A percentile compares a stretch with the other conserved stretches of the same genome.
Conservation (phyloP, 768 basidiomycete genomes). For the Pisolithus microcarpus region DNA sequence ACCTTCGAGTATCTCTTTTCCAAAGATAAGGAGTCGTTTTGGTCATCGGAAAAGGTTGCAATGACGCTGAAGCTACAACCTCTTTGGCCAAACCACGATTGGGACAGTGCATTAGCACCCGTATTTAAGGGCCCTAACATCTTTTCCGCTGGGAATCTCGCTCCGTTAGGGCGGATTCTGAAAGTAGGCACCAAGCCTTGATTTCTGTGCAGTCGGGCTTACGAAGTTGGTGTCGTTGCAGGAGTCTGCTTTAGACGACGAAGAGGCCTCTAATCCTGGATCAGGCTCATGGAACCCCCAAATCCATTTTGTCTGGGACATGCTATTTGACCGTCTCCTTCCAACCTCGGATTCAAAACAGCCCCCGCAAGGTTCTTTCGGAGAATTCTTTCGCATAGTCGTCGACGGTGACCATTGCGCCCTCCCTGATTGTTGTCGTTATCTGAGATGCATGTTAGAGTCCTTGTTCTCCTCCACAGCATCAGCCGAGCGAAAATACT, state of each 20-base stretch:
- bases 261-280: slow-evolving; percentile 43
- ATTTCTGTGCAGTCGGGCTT: not conserved
- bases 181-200: slow-evolving; percentile 48
- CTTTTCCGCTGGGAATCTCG: slow-evolving; percentile 66
- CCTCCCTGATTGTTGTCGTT: not conserved
- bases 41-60: slow-evolving; percentile 89
- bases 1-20: slow-evolving; percentile 46
- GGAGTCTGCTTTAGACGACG: slow-evolving; percentile 55
- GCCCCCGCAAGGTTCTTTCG: slow-evolving; percentile 54
- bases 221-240: slow-evolving; percentile 20
- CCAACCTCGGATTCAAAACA: slow-evolving; percentile 34
- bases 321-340: slow-evolving; percentile 71
- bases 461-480: slow-evolving; percentile 79
- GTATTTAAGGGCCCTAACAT: slow-evolving; percentile 71
- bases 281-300: slow-evolving; percentile 78
- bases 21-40: slow-evolving; percentile 25
- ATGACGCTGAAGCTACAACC: slow-evolving; percentile 65
- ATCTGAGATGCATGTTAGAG: slow-evolving; percentile 40
- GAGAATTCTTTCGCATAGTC: slow-evolving; percentile 84
- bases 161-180: slow-evolving; percentile 63
- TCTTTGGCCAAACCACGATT: slow-evolving; percentile 53
- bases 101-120: slow-evolving; percentile 58
- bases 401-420: slow-evolving; percentile 69
- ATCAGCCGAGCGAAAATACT: slow-evolving; percentile 84
- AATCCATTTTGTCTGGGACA: slow-evolving; percentile 87